Evolutionary conservation across 306 rosid genomes (phyloP).

Genomic region (Prinsepia uniflora): DNA sequence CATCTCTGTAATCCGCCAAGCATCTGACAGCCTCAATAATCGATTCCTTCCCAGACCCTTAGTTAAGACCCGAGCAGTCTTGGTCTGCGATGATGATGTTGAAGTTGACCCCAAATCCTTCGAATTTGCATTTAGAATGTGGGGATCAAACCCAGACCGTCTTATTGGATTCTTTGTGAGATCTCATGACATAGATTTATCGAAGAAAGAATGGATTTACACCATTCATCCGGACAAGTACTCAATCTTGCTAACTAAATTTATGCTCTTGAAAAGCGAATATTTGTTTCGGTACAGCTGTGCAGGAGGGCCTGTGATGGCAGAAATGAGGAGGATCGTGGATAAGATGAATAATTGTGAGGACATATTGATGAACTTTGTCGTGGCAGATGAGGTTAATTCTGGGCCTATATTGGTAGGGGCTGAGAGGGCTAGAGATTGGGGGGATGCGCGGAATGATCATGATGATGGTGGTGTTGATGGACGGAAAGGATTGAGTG

Average conservation of each 20-base stretch:
- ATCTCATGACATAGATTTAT: conserved; percentile 67
- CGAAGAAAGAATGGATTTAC: conserved; percentile 68
- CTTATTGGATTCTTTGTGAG: conserved; percentile 71
- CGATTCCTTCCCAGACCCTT: conserved; percentile 65
- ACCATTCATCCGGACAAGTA: conserved; percentile 73
- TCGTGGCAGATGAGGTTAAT: conserved; percentile 51
- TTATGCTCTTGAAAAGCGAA: conserved; percentile 47
- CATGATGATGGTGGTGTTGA: conserved; percentile 20
- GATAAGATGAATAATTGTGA: conserved; percentile 66
- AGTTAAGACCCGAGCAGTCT: conserved; percentile 55
- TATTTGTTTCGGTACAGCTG: conserved; percentile 62
- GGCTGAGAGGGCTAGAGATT: conserved; percentile 61
- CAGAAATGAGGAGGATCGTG: conserved; percentile 46
- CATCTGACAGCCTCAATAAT: conserved; percentile 56
- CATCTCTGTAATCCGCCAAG: conserved; percentile 45
- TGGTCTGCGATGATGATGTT: conserved; percentile 85
- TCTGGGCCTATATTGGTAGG: conserved; percentile 70
- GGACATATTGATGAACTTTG: conserved; percentile 79
- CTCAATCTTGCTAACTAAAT: conserved; percentile 79
- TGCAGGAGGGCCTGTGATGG: conserved; percentile 46
- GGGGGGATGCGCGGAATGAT: conserved; percentile 71
- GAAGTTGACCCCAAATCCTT: conserved; percentile 53
- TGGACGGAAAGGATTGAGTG: conserved; percentile 28
- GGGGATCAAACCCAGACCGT: conserved; percentile 47
- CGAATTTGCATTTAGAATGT: conserved; percentile 56